phyloP scores from a whole-genome alignment of 192 early-diverging fungal species.

The Podila epigama region DNA sequence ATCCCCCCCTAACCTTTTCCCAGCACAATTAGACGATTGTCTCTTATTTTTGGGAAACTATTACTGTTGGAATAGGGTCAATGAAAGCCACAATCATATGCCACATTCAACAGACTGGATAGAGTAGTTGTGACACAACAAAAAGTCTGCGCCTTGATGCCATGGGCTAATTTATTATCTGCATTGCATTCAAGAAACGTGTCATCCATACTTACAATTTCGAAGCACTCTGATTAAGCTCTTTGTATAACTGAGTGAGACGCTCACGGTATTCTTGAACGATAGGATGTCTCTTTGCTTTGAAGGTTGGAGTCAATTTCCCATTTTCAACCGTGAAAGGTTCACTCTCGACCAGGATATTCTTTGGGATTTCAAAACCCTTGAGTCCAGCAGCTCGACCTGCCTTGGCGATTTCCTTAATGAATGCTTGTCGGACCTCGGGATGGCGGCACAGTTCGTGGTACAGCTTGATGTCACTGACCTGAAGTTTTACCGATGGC shows the following conservation, averaged over 20 bases:
- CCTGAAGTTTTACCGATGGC: conserved; percentile 36
- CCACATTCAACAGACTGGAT: no score
- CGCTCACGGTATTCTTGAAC: conserved; percentile 32
- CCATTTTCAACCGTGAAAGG: conserved; percentile 76
- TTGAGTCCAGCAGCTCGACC: conserved; percentile 65
- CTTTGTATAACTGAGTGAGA: conserved; percentile 17
- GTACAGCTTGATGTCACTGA: conserved; percentile 20
- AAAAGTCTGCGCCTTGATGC: no score
- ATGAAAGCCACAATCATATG: no score
- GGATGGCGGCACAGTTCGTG: conserved; percentile 64
- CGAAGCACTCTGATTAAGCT: conserved; percentile 10
- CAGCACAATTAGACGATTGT: no score
- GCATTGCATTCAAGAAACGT: no score
- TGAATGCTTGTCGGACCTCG: conserved; percentile 55
- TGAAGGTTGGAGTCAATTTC: conserved; percentile 87
- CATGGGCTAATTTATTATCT: no score
- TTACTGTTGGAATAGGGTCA: no score
- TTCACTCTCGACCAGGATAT: conserved; percentile 65
- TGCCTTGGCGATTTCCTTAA: conserved; percentile 60
- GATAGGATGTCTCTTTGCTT: conserved; percentile 79
- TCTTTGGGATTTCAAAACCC: conserved; percentile 78
- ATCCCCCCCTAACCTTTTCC: no score
- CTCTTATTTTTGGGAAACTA: no score
- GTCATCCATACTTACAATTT: conserved; percentile 33
- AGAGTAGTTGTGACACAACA: no score